A percentile compares a stretch with the other conserved stretches of the same genome.
These are phyloP conservation scores for Kondoa malvinella DNA, from an alignment of 768 basidiomycete genomes.

Conservation along the genomic window DNA sequence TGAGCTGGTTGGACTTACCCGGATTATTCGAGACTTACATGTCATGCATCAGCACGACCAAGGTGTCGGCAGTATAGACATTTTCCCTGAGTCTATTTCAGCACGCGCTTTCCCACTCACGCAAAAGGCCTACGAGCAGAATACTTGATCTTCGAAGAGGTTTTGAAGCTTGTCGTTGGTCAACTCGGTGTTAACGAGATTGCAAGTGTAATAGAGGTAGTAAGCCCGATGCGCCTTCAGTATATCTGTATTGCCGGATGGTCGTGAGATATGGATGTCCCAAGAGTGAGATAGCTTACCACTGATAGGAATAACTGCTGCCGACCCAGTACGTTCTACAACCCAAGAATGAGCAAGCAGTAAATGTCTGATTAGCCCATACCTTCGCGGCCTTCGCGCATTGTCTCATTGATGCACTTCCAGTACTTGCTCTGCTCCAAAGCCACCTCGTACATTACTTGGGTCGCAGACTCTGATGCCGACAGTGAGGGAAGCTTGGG, in stretches of 20 bases:
- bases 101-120: neutral
- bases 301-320: conserved; percentile 21
- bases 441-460: conserved; percentile 77
- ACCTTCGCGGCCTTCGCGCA: conserved; percentile 67
- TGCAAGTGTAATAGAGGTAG: conserved; percentile 55
- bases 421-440: conserved; percentile 77
- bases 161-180: conserved; percentile 41
- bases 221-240: conserved; percentile 78
- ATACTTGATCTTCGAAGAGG: conserved; percentile 62
- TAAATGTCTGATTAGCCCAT: too few relatives aligned
- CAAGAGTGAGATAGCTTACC: conserved; percentile 8
- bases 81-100: conserved; percentile 42
- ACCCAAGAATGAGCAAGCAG: too few relatives aligned
- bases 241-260: conserved; percentile 8
- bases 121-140: conserved; percentile 73
- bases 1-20: neutral
- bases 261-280: neutral
- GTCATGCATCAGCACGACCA: conserved; percentile 84
- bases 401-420: conserved; percentile 63
- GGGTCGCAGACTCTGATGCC: conserved; percentile 64
- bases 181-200: conserved; percentile 39
- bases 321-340: conserved; percentile 20
- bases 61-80: conserved; percentile 50
- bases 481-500: conserved; percentile 50
- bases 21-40: conserved; percentile 47